These are phyloP conservation scores for Pythium grandisporangium DNA, from an alignment of 352 stramenopile species.

Conservation along the genomic window DNA sequence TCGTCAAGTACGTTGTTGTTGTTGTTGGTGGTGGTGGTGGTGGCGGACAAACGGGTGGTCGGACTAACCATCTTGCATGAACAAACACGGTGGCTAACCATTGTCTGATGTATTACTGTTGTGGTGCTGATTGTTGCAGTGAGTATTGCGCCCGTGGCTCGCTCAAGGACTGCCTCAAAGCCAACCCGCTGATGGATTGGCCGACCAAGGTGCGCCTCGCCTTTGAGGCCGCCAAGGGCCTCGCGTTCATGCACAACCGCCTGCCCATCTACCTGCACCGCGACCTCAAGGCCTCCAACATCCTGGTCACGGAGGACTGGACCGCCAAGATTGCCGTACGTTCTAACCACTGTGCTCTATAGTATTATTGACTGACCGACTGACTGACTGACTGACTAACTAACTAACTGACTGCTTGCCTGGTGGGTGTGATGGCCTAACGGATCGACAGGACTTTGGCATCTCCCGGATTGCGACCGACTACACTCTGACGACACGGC, in stretches of 20 bases:
- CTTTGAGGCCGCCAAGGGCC: conserved; percentile 56
- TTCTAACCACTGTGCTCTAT: too few relatives aligned
- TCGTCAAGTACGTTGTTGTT: conserved; percentile 49
- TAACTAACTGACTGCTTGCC: neutral
- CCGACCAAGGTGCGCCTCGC: conserved; percentile 54
- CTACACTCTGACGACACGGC: conserved; percentile 35
- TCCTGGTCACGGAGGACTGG: conserved; percentile 65
- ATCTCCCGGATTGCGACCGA: conserved; percentile 69
- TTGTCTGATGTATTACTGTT: too few relatives aligned
- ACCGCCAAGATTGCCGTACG: conserved; percentile 51
- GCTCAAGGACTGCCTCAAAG: conserved; percentile 45
- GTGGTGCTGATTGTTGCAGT: conserved; percentile 10
- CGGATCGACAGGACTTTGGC: conserved; percentile 33
- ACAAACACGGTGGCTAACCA: too few relatives aligned
- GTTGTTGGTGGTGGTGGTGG: neutral
- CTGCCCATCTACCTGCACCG: conserved; percentile 68
- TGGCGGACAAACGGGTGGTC: conserved; percentile 9
- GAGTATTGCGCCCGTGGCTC: conserved; percentile 61
- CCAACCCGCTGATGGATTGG: conserved; percentile 59
- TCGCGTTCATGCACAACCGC: conserved; percentile 75
- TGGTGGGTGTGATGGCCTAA: neutral
- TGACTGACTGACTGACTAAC: too few relatives aligned
- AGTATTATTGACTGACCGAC: too few relatives aligned
- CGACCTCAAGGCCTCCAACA: conserved; percentile 69
- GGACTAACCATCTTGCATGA: too few relatives aligned